Evolutionary conservation across 345 rosid species (phyloP).

Genomic region (Rhodamnia argentea): DNA sequence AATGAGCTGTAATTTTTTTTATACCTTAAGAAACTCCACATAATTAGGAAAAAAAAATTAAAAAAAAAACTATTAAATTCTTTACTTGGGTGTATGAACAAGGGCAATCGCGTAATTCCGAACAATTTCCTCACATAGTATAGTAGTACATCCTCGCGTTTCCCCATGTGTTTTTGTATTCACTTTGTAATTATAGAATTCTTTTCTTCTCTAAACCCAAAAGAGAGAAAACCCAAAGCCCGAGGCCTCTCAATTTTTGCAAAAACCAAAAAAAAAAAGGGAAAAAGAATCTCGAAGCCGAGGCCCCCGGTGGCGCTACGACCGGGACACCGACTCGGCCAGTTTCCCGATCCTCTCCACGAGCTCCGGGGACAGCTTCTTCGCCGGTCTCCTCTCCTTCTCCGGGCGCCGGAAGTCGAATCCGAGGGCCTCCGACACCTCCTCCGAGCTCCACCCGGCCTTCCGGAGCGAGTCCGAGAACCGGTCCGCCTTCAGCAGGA

Average conservation of each 20-base stretch:
- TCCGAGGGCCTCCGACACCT: conserved; percentile 78
- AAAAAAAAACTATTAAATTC: background rate
- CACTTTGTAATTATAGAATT: background rate
- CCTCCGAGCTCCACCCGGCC: conserved; percentile 98
- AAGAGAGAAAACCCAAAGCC: background rate
- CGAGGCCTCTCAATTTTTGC: background rate
- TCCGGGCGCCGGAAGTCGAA: conserved; percentile 66
- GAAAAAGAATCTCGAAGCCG: background rate
- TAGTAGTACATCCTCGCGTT: background rate
- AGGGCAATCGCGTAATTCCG: background rate
- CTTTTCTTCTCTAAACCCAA: background rate
- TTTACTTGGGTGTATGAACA: background rate
- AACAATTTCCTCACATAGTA: background rate
- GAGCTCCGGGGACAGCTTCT: conserved; percentile 61
- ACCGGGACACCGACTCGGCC: conserved; percentile 76
- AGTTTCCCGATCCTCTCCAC: conserved; percentile 69
- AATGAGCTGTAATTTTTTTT: background rate
- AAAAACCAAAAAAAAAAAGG: background rate
- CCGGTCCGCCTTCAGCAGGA: conserved; percentile 83
- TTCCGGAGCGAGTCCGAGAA: conserved; percentile 75
- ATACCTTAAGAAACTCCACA: background rate
- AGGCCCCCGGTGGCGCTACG: background rate
- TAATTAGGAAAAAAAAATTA: background rate
- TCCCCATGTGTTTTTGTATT: background rate
- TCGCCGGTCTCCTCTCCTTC: conserved; percentile 65